Base-by-base conservation (phyloP, 2,329 filamentous ascomycete genomes). In the Calonectria hawksworthii region DNA sequence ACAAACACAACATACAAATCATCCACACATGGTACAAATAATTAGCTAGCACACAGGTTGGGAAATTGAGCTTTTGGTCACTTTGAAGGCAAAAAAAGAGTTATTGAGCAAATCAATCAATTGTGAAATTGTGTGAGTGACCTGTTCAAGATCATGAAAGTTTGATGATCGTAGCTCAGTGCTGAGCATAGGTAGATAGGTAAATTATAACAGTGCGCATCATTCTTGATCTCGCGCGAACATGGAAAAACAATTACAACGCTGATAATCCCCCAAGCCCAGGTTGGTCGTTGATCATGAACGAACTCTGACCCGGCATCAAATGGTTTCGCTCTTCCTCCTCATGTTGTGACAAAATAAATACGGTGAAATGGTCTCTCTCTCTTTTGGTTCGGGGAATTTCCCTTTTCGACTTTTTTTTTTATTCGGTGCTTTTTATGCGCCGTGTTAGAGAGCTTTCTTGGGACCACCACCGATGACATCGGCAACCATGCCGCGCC, bases 401-500 rank as follows among this genome's bases (percentile, higher is more conserved):
- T 47, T 47, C 9, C 21, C 50, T 52, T 56, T 59, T 41, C 71
- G 41, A 65, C 66, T 77, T 78, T 72, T 72, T 66, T 66, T 63
- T 2, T 66, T 66, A 41, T 2, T 41, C 8, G 18, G 30, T 56
- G 4, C 13, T 21, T 63, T 63, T 63, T 28, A 30, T 28, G n/a
- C 32, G 2, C 10, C 8, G 21, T 54, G 51, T 67, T 23, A 73
- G 54, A 50, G 28, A n/a, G 67, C 18, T 52, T 71, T 72, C 44
- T 68, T 36, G 34, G 65, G 38, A 2, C 83, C 28, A 16, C 67
- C 67, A 47, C 67, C 80, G 23, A 86, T 72, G 23, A 87, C 75
- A 75, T 91, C 89, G 28, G 92, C 89, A n/a, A 90, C 83, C 70
- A 93, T 83, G 16, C 91, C 89, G 80, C 86, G 88, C 89, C 89